A percentile compares a stretch with the other conserved stretches of the same genome.
Conservation (phyloP, 768 basidiomycete genomes). For the Mrakia blollopis region DNA sequence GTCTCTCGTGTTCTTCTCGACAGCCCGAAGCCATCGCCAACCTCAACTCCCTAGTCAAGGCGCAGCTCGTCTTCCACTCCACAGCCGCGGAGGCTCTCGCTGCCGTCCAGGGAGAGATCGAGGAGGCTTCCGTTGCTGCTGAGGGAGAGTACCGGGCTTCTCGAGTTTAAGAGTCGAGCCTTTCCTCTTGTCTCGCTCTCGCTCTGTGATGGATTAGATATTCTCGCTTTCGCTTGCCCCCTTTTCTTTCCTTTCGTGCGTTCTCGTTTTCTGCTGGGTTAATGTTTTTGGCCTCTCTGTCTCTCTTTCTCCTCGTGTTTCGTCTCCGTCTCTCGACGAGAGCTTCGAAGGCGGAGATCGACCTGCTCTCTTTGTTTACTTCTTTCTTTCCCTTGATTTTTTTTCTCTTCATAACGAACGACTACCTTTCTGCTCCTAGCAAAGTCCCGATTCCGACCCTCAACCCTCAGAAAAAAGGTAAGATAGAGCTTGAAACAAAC, state of each 20-base stretch:
- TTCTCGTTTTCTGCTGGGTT: no score
- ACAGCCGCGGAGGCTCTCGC: constrained; percentile 69
- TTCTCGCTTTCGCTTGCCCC: neutral
- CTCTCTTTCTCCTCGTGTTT: no score
- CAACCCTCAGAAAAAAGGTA: neutral
- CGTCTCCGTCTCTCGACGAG: no score
- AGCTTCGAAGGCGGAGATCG: no score
- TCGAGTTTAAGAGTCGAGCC: neutral
- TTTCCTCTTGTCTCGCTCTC: neutral
- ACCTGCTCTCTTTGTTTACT: no score
- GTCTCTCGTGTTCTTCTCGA: neutral
- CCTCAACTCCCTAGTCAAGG: constrained; percentile 83
- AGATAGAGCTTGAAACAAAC: neutral
- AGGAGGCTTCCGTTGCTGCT: constrained; percentile 39
- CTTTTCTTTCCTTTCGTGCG: neutral
- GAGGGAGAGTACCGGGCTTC: constrained; percentile 29
- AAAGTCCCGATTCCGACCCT: neutral
- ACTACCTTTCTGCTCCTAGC: neutral
- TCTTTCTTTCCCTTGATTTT: neutral
- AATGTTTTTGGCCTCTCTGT: no score
- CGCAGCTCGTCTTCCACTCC: constrained; percentile 73
- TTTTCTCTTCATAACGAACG: neutral
- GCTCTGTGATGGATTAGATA: neutral
- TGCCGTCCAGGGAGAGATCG: constrained; percentile 33
- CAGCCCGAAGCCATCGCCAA: constrained; percentile 96